phyloP scores from a whole-genome alignment of 352 stramenopile genomes.

The Peronospora tabacina region DNA sequence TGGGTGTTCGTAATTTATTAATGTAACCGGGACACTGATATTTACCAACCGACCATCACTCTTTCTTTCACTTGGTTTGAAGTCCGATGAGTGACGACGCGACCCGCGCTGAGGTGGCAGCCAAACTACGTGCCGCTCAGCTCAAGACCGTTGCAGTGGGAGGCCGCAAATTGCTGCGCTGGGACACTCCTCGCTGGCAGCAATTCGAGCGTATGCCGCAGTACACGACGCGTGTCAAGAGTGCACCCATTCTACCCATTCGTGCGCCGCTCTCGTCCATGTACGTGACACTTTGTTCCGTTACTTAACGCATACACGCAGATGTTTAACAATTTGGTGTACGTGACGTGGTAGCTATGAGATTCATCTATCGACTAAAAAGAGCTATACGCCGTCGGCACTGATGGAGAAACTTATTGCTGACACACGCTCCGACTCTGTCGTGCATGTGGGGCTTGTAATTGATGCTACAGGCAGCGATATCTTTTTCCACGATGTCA shows the following conservation, averaged over 20 bases:
- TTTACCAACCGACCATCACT: slow-evolving; percentile 22
- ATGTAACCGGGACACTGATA: slow-evolving; percentile 8
- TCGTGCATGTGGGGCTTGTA: slow-evolving; percentile 67
- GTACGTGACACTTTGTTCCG: slow-evolving; percentile 25
- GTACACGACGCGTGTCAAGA: slow-evolving; percentile 43
- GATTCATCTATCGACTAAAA: slow-evolving; percentile 62
- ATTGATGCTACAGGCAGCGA: slow-evolving; percentile 71
- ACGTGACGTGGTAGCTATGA: slow-evolving; percentile 48
- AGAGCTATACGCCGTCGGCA: slow-evolving; percentile 52
- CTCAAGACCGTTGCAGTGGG: slow-evolving; percentile 6
- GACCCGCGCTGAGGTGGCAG: slow-evolving; percentile 29
- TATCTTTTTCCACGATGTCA: slow-evolving; percentile 63
- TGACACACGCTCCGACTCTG: slow-evolving; percentile 42
- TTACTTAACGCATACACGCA: neutral
- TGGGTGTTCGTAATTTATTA: slow-evolving; percentile 4
- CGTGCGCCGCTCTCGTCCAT: slow-evolving; percentile 70
- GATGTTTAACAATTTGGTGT: slow-evolving; percentile 1
- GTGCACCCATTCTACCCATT: slow-evolving; percentile 64
- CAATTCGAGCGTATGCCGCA: slow-evolving; percentile 52
- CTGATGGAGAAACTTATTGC: slow-evolving; percentile 82
- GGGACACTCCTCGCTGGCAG: slow-evolving; percentile 51
- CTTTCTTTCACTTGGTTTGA: slow-evolving; percentile 7
- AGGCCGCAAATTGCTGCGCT: slow-evolving; percentile 66
- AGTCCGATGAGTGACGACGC: slow-evolving; percentile 27
- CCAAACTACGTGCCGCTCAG: slow-evolving; percentile 33